phyloP scores from a whole-genome alignment of 441 rosid genomes.

The Eruca vesicaria region DNA sequence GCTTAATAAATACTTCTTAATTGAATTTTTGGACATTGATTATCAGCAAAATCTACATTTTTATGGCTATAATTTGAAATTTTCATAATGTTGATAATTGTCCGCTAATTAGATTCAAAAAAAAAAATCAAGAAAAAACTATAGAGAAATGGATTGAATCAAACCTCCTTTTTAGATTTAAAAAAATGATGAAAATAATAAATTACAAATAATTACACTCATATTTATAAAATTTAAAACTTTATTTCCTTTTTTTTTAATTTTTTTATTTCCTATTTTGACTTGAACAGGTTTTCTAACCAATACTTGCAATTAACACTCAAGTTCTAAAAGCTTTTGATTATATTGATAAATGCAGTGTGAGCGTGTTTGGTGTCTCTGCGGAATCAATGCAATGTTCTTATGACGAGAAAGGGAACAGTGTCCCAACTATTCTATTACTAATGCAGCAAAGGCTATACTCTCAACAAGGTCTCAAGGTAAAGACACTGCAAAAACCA shows the following conservation, averaged over 20 bases:
- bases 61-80: neutral
- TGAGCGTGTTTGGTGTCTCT: slow-evolving; percentile 76
- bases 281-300: neutral
- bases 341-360: slow-evolving; percentile 38
- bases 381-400: slow-evolving; percentile 82
- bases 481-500: neutral
- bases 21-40: neutral
- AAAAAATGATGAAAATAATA: too few species aligned
- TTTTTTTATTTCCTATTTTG: neutral
- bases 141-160: neutral
- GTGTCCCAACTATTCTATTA: slow-evolving; percentile 75
- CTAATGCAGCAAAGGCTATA: slow-evolving; percentile 67
- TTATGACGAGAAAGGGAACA: slow-evolving; percentile 56
- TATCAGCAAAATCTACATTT: neutral
- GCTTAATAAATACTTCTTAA: neutral
- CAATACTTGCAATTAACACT: neutral
- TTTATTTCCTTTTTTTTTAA: neutral
- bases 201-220: neutral
- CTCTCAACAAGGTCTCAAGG: slow-evolving; percentile 67
- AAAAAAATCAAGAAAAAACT: neutral
- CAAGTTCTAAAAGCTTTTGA: neutral
- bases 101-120: neutral
- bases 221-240: neutral
- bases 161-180: too few species aligned
- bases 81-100: neutral